Evolutionary conservation across 2,329 filamentous ascomycete genomes (phyloP).

Genomic region (Penicillium sp.): DNA sequence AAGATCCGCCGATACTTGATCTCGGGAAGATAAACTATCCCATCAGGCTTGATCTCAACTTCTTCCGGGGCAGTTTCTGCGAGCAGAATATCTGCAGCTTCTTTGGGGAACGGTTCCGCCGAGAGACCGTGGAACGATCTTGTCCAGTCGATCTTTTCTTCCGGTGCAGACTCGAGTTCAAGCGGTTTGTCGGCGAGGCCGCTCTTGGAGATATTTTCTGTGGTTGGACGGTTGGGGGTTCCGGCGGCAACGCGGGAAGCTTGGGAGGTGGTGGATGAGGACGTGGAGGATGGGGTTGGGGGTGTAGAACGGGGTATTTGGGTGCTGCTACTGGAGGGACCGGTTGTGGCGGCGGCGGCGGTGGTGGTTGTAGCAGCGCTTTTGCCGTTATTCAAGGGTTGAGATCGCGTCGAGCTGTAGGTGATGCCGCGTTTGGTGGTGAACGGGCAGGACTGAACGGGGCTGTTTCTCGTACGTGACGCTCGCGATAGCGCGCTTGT

Average conservation of each 20-base stretch:
- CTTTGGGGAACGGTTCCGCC: slow-evolving; percentile 61
- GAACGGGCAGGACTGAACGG: slow-evolving; percentile 6
- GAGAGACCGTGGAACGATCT: slow-evolving; percentile 77
- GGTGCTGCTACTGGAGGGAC: background rate
- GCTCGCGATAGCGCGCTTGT: slow-evolving; percentile 8
- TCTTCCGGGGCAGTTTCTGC: slow-evolving; percentile 63
- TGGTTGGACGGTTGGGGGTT: slow-evolving; percentile 27
- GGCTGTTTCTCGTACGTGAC: slow-evolving; percentile 8
- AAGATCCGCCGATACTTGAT: slow-evolving; percentile 94
- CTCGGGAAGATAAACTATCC: slow-evolving; percentile 91
- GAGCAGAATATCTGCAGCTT: slow-evolving; percentile 63
- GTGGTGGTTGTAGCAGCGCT: background rate
- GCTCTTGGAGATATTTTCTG: slow-evolving; percentile 35
- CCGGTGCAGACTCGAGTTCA: slow-evolving; percentile 23
- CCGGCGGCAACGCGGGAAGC: slow-evolving; percentile 16
- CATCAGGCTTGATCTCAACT: slow-evolving; percentile 96
- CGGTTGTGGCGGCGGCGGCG: background rate
- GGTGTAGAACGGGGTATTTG: slow-evolving; percentile 1
- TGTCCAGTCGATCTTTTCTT: slow-evolving; percentile 67
- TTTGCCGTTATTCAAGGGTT: slow-evolving; percentile 8
- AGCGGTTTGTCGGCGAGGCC: slow-evolving; percentile 33
- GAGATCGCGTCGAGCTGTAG: slow-evolving; percentile 13
- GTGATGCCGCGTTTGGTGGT: slow-evolving; percentile 12
- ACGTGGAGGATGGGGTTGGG: slow-evolving; percentile 1
- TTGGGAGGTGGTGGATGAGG: slow-evolving; percentile 8